Evolutionary conservation across 768 basidiomycete genomes (phyloP).

Genomic region (Xerocomus brunneocitrinus): DNA sequence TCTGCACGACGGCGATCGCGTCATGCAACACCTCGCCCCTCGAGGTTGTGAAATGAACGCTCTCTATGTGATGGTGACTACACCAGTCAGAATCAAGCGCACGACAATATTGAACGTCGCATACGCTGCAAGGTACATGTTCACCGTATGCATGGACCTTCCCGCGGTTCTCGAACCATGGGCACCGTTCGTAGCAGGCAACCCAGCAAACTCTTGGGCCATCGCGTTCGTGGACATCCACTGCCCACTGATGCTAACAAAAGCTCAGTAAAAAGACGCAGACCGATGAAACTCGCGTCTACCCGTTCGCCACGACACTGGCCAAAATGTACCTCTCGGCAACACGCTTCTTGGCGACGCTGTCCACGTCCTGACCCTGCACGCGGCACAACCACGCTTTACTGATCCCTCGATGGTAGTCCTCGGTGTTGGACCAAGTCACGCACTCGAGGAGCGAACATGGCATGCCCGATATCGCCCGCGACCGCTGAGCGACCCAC

Average conservation of each 20-base stretch:
- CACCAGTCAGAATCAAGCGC: neutral
- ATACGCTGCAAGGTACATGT: slow-evolving; percentile 64
- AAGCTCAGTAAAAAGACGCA: slow-evolving; percentile 2
- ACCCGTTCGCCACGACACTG: slow-evolving; percentile 72
- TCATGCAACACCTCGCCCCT: slow-evolving; percentile 46
- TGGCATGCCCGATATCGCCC: neutral
- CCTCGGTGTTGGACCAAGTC: slow-evolving; percentile 67
- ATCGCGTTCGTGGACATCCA: slow-evolving; percentile 69
- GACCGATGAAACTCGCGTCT: neutral
- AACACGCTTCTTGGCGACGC: slow-evolving; percentile 40
- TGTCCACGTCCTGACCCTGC: slow-evolving; percentile 39
- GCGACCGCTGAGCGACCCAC: slow-evolving; percentile 41
- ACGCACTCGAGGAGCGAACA: slow-evolving; percentile 34
- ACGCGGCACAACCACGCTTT: slow-evolving; percentile 55
- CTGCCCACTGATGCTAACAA: slow-evolving; percentile 56
- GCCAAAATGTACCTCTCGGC: slow-evolving; percentile 66
- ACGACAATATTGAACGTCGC: slow-evolving; percentile 16
- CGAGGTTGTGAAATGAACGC: slow-evolving; percentile 56
- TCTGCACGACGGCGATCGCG: slow-evolving; percentile 68
- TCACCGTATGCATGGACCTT: slow-evolving; percentile 40
- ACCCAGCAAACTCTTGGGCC: slow-evolving; percentile 65
- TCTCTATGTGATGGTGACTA: slow-evolving; percentile 76
- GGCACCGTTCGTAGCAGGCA: slow-evolving; percentile 18
- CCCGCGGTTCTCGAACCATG: slow-evolving; percentile 14
- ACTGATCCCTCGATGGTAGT: slow-evolving; percentile 66